Percentiles rank a stretch among this genome's conserved stretches.
Conservation (phyloP, 768 basidiomycete genomes). For the Trametopsis cervina region DNA sequence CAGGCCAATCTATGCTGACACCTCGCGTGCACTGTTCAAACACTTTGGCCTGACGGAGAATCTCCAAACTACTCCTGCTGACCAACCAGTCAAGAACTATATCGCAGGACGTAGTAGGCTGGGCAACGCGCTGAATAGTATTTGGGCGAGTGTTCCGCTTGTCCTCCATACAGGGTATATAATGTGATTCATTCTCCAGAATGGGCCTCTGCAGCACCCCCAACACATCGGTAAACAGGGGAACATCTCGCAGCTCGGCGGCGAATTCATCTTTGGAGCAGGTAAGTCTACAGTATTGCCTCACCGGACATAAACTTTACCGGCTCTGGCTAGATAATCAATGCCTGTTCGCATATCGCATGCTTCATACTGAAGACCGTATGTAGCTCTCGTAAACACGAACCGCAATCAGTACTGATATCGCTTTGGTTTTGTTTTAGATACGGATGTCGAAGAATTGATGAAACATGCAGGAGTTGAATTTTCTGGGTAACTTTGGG, state of each 20-base stretch:
- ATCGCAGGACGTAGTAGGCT: constrained; percentile 25
- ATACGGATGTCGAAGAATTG: constrained; percentile 43
- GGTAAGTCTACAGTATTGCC: constrained; percentile 28
- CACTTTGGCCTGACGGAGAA: constrained; percentile 54
- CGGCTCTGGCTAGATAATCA: constrained; percentile 27
- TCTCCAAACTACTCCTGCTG: constrained; percentile 37
- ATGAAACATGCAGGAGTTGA: constrained; percentile 37
- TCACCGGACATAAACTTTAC: neutral
- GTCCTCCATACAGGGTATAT: neutral
- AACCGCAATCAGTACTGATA: neutral
- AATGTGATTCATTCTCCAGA: constrained; percentile 2
- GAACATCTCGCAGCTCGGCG: constrained; percentile 54
- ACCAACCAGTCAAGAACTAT: constrained; percentile 40
- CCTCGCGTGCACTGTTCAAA: constrained; percentile 49
- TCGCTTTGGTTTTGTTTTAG: constrained; percentile 21
- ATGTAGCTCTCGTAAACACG: constrained; percentile 9
- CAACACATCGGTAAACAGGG: constrained; percentile 53
- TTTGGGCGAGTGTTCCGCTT: constrained; percentile 32
- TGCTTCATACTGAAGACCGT: constrained; percentile 60
- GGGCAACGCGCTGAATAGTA: constrained; percentile 30
- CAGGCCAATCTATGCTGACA: constrained; percentile 58
- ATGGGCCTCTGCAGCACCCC: constrained; percentile 31
- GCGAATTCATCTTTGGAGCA: constrained; percentile 56
- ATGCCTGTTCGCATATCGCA: constrained; percentile 47
- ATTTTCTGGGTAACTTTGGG: constrained; percentile 9